A percentile compares a stretch with the other conserved stretches of the same genome.
Evolutionary conservation across 192 early-diverging fungal species (phyloP).

Genomic region (Coemansia sp.): DNA sequence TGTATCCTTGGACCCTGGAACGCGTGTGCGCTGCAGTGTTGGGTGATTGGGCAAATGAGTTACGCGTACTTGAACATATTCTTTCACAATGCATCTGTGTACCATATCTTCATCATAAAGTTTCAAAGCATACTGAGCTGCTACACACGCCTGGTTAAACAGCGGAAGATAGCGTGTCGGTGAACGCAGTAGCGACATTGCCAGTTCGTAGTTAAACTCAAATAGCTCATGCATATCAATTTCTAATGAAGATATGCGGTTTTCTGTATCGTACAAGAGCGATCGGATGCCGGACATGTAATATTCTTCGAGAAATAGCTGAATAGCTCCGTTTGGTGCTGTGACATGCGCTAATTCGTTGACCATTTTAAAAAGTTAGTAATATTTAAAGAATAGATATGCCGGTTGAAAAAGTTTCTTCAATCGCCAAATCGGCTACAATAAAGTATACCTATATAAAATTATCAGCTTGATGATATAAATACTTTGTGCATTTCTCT

Average conservation of each 20-base stretch:
- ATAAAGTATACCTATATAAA: too few relatives aligned
- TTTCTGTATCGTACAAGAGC: neutral
- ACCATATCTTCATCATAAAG: neutral
- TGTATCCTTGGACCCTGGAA: constrained; percentile 62
- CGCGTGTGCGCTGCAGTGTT: constrained; percentile 39
- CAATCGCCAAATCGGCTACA: too few relatives aligned
- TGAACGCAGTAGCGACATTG: constrained; percentile 15
- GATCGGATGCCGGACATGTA: neutral
- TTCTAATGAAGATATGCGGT: constrained; percentile 11
- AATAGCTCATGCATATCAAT: constrained; percentile 30
- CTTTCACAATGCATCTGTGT: constrained; percentile 1
- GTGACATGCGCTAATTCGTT: neutral
- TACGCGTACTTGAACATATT: constrained; percentile 10
- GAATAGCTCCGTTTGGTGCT: constrained; percentile 10
- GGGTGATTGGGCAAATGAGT: constrained; percentile 31
- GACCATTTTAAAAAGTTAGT: too few relatives aligned
- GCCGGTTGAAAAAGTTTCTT: too few relatives aligned
- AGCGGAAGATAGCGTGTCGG: constrained; percentile 13
- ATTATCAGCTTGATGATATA: too few relatives aligned
- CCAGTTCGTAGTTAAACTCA: constrained; percentile 31
- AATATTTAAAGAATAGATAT: too few relatives aligned
- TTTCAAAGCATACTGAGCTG: constrained; percentile 10
- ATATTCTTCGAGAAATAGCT: constrained; percentile 15
- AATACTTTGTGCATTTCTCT: too few relatives aligned
- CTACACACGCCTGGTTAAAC: constrained; percentile 15